A percentile compares a stretch with the other conserved stretches of the same genome.
phyloP scores from a whole-genome alignment of 352 stramenopile species.

The Phytophthora quininea region DNA sequence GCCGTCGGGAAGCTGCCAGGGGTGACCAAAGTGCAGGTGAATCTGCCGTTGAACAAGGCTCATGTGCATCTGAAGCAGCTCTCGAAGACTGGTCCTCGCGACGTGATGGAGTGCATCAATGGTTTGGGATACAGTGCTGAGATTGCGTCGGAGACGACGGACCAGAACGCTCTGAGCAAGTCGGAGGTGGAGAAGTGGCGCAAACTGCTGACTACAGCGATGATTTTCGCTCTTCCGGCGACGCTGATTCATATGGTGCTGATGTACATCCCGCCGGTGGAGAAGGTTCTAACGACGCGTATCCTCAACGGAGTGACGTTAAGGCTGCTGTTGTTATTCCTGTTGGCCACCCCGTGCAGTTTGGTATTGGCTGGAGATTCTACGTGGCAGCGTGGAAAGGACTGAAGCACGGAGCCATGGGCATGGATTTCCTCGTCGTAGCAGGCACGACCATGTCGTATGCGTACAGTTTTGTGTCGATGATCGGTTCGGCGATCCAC shows the following conservation, averaged over 20 bases:
- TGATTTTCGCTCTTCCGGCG: slow-evolving; percentile 84
- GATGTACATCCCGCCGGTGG: slow-evolving; percentile 71
- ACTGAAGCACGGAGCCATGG: slow-evolving; percentile 84
- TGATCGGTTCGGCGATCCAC: slow-evolving; percentile 68
- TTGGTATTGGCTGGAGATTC: slow-evolving; percentile 78
- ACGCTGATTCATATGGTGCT: slow-evolving; percentile 91
- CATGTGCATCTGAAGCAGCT: slow-evolving; percentile 85
- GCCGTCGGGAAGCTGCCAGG: slow-evolving; percentile 67
- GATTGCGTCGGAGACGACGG: slow-evolving; percentile 57
- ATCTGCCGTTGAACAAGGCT: slow-evolving; percentile 67
- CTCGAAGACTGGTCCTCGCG: slow-evolving; percentile 70
- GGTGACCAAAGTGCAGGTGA: slow-evolving; percentile 75
- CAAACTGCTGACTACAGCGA: slow-evolving; percentile 66
- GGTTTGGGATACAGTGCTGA: slow-evolving; percentile 63
- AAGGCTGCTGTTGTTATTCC: slow-evolving; percentile 84
- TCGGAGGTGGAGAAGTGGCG: slow-evolving; percentile 83
- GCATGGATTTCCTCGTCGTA: slow-evolving; percentile 90
- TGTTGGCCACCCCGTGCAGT: slow-evolving; percentile 87
- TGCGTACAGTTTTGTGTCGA: slow-evolving; percentile 83
- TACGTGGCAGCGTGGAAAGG: slow-evolving; percentile 86
- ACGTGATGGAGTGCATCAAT: slow-evolving; percentile 75
- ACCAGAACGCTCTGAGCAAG: slow-evolving; percentile 70
- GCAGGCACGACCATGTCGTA: slow-evolving; percentile 88
- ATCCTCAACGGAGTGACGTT: slow-evolving; percentile 79
- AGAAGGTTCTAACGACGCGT: slow-evolving; percentile 70